Conservation (phyloP, 2,329 filamentous ascomycete genomes). For the Davidsoniella australis region DNA sequence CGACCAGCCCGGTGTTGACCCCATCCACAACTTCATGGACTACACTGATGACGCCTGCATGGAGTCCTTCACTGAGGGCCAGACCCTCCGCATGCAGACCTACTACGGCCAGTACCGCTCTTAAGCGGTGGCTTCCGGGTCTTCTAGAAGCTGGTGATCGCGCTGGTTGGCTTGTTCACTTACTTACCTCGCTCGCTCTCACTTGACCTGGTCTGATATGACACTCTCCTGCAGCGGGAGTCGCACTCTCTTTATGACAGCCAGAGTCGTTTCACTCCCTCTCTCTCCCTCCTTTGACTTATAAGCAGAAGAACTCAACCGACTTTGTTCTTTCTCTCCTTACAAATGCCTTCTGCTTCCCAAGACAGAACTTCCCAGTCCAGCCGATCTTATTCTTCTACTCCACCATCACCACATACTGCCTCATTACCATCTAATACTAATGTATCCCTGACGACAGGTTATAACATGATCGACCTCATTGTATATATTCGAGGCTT, state of each 20-base stretch:
- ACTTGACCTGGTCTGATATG: not conserved
- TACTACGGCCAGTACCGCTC: conserved; percentile 11
- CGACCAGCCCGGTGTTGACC: conserved; percentile 18
- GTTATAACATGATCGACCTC: not conserved
- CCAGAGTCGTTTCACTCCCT: not conserved
- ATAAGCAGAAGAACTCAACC: too few relatives aligned
- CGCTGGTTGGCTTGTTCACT: too few relatives aligned
- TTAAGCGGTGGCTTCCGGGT: not conserved
- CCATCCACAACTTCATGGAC: conserved; percentile 25
- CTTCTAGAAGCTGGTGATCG: too few relatives aligned
- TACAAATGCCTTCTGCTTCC: too few relatives aligned
- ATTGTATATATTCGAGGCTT: not conserved
- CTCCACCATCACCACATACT: too few relatives aligned
- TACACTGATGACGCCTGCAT: conserved; percentile 28
- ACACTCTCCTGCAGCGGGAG: not conserved
- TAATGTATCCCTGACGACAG: too few relatives aligned
- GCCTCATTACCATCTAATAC: too few relatives aligned
- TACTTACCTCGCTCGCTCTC: not conserved
- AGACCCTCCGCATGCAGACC: conserved; percentile 16
- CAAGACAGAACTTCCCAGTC: too few relatives aligned
- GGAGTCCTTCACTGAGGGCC: conserved; percentile 27
- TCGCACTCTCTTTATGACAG: not conserved
- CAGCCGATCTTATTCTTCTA: too few relatives aligned
- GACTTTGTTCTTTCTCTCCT: too few relatives aligned
- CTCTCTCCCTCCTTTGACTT: too few relatives aligned